These are phyloP conservation scores for Allium cepa DNA, from an alignment of 106 monocot species.

Conservation along the genomic window DNA sequence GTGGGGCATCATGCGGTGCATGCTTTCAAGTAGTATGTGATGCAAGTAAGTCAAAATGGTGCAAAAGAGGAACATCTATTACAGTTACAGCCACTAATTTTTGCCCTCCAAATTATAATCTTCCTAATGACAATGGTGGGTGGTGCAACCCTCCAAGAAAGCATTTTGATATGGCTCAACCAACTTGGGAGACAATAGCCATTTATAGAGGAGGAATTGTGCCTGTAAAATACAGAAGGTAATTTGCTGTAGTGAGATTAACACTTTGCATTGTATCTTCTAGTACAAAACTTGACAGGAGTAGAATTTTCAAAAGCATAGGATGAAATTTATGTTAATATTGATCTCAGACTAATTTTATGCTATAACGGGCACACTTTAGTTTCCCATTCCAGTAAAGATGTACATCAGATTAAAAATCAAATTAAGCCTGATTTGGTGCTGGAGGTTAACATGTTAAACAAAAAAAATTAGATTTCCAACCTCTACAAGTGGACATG, in stretches of 20 bases:
- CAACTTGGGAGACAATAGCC: slow-evolving; percentile 54
- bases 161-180: slow-evolving; percentile 74
- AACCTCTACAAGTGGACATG: no score
- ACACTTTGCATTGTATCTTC: neutral
- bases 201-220: slow-evolving; percentile 46
- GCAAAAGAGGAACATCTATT: slow-evolving; percentile 26
- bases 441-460: no score
- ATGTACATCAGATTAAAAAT: no score
- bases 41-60: slow-evolving; percentile 20
- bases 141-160: slow-evolving; percentile 57
- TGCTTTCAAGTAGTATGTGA: slow-evolving; percentile 45
- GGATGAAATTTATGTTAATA: no score
- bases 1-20: slow-evolving; percentile 39
- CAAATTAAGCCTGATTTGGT: no score
- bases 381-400: no score
- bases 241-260: neutral
- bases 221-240: slow-evolving; percentile 54
- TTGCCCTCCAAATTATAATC: slow-evolving; percentile 61
- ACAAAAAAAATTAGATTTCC: no score
- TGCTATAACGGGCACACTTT: no score
- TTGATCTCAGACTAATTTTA: no score
- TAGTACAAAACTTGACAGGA: neutral
- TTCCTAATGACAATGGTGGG: slow-evolving; percentile 55
- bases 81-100: slow-evolving; percentile 57
- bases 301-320: no score